A percentile compares a stretch with the other conserved stretches of the same genome.
phyloP scores from a whole-genome alignment of 345 rosid genomes.

The Salix udensis region DNA sequence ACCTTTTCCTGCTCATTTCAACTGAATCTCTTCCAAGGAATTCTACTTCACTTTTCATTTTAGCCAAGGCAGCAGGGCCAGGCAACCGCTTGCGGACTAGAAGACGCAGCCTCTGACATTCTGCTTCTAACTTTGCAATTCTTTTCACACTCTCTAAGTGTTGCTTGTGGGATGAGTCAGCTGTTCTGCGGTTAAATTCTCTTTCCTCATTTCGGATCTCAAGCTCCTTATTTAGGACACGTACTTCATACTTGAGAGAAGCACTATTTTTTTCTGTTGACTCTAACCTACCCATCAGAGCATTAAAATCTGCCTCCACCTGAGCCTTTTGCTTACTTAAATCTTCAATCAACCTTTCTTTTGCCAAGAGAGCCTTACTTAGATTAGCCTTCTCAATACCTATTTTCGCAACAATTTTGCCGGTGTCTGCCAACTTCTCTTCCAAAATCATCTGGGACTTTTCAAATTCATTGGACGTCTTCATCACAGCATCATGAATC shows the following conservation, averaged over 20 bases:
- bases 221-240: conserved; percentile 82
- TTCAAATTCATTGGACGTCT: conserved; percentile 59
- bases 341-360: conserved; percentile 56
- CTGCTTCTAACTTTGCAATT: conserved; percentile 81
- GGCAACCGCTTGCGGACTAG: conserved; percentile 81
- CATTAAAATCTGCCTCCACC: conserved; percentile 48
- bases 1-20: conserved; percentile 44
- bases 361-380: conserved; percentile 52
- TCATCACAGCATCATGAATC: conserved; percentile 72
- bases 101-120: conserved; percentile 79
- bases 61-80: conserved; percentile 72
- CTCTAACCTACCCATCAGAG: conserved; percentile 53
- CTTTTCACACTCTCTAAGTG: conserved; percentile 77
- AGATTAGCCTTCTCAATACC: conserved; percentile 55
- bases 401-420: conserved; percentile 49
- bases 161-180: conserved; percentile 73
- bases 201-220: conserved; percentile 90
- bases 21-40: conserved; percentile 53
- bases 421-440: conserved; percentile 43
- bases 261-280: conserved; percentile 64
- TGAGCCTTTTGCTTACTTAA: conserved; percentile 55
- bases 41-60: conserved; percentile 82
- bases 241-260: conserved; percentile 74
- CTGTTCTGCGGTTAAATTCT: conserved; percentile 67
- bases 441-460: conserved; percentile 40